Evolutionary conservation across 371 early-diverging fungal genomes (phyloP).

Genomic region (Lichtheimia hyalospora): DNA sequence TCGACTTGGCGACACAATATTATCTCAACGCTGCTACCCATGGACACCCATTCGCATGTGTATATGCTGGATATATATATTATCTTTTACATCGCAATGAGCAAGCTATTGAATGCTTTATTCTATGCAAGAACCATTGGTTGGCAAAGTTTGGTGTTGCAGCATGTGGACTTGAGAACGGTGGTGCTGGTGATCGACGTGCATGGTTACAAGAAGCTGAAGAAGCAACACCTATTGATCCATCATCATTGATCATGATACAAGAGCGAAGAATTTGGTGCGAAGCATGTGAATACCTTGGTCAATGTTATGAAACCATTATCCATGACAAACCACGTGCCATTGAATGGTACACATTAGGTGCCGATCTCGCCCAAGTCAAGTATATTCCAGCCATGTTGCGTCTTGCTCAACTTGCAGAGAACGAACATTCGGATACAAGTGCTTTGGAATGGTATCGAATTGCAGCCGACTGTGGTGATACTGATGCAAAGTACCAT

Average conservation of each 20-base stretch:
- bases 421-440: neutral
- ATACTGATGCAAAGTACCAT: constrained; percentile 29
- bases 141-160: constrained; percentile 11
- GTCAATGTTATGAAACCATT: constrained; percentile 18
- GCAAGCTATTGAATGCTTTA: too few relatives aligned
- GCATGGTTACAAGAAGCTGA: too few relatives aligned
- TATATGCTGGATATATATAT: constrained; percentile 15
- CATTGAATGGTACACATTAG: constrained; percentile 9
- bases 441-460: constrained; percentile 15
- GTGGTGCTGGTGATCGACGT: too few relatives aligned
- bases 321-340: constrained; percentile 3
- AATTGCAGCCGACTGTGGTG: constrained; percentile 7
- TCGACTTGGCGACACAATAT: constrained; percentile 5
- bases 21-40: constrained; percentile 14
- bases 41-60: constrained; percentile 13
- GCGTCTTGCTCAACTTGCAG: neutral
- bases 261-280: neutral
- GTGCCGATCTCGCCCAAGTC: neutral
- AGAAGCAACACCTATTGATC: too few relatives aligned
- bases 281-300: constrained; percentile 10
- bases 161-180: too few relatives aligned
- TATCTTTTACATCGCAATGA: constrained; percentile 4
- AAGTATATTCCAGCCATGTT: constrained; percentile 11
- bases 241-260: too few relatives aligned
- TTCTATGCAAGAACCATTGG: neutral